Evolutionary conservation across 2,329 filamentous ascomycete species (phyloP), one percentile per base, ranked within the genome.

Genomic region (Aquanectria penicillioides): DNA sequence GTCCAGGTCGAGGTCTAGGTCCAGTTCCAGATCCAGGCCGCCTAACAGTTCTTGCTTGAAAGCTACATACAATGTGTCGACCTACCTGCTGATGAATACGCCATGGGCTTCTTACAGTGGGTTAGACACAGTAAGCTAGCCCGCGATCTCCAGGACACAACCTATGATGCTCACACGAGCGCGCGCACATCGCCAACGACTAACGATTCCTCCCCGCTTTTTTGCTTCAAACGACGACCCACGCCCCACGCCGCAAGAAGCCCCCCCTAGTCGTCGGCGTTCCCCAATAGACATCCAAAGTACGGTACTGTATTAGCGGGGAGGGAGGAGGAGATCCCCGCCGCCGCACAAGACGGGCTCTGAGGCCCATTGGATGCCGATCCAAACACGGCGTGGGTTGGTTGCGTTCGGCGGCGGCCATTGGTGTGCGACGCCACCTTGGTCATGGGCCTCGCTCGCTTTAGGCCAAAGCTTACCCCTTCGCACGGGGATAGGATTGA

Each of bases 391-490:
- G 31, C 20, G 28, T 17, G 29, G 20, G 20, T 25, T 41, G 25
- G 36, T 22, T 51, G 34, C 23, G 26, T 37, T 29, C 34, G 11
- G 7, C 6, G 10, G 17, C 12, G 17, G 5, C 36, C 17, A 41
- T 51, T 52, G 49, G 49, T 31, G 38, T 52, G 49, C 20, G 26
- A 41, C 37, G 37, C 48, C 48, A 51, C 48, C 12, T 18, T 29
- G 37, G 49, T 52, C 49, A 52, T 52, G 28, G 36, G 49, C 49
- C 28, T 52, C 49, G 28, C 25, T 52, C 25, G 49, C 49, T 34
- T 51, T 52, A 52, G 49, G 49, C 49, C 18, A 52, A 52, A 52
- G 49, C 49, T 52, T 52, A 52, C 49, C 26, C 43, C 33, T 15
- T 15, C 31, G 46, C 46, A 13, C 23, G 13, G 23, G 15, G 18